These are phyloP conservation scores for Rhodotorula kratochvilovae DNA, from an alignment of 768 basidiomycete species.

Conservation along the genomic window DNA sequence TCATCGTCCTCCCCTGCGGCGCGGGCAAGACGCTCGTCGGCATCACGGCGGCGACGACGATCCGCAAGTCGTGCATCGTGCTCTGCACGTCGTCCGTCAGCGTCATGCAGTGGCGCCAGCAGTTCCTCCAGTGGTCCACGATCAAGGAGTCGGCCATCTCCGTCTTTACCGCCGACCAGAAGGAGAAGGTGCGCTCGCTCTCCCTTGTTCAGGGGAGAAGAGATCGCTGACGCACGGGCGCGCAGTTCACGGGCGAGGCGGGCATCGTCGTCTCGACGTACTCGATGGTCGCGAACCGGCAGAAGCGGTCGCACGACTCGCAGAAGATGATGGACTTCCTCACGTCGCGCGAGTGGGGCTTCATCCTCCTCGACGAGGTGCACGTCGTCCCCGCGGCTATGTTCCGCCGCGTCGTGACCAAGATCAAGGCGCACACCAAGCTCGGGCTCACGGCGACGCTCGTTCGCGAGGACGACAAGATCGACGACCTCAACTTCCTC, in stretches of 20 bases:
- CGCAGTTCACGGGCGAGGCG: slow-evolving; percentile 88
- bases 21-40: slow-evolving; percentile 98
- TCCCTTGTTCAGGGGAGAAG: no score
- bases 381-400: slow-evolving; percentile 98
- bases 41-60: slow-evolving; percentile 98
- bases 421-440: slow-evolving; percentile 98
- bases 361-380: slow-evolving; percentile 94
- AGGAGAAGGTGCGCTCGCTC: slow-evolving; percentile 68
- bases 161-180: slow-evolving; percentile 92
- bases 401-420: slow-evolving; percentile 96
- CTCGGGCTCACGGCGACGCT: slow-evolving; percentile 95
- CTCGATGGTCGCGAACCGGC: slow-evolving; percentile 98
- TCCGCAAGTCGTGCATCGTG: slow-evolving; percentile 97
- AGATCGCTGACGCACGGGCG: no score
- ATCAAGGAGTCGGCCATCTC: slow-evolving; percentile 94
- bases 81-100: slow-evolving; percentile 76
- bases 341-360: slow-evolving; percentile 98
- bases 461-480: slow-evolving; percentile 98
- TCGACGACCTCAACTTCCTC: slow-evolving; percentile 96
- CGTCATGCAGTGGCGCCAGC: slow-evolving; percentile 98
- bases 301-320: slow-evolving; percentile 96
- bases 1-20: slow-evolving; percentile 96
- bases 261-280: slow-evolving; percentile 99
- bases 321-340: slow-evolving; percentile 99
- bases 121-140: slow-evolving; percentile 98